Evolutionary conservation across 1,139 yeast species (phyloP).

Genomic region (Petasospora rhodanensis): DNA sequence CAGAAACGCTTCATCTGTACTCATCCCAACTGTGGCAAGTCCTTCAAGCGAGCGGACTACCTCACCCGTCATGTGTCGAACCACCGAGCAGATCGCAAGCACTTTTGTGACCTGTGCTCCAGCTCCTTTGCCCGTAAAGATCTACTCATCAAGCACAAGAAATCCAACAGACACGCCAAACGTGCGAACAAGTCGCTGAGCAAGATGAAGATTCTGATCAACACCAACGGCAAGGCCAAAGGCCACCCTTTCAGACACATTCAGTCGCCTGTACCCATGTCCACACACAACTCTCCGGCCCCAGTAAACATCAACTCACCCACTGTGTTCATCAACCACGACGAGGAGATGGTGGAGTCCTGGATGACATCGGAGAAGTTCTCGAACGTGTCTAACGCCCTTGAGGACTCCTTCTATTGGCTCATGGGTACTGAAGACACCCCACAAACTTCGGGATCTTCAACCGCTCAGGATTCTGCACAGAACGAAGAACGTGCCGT

Average conservation of each 20-base stretch:
- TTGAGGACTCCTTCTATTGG: slow-evolving; percentile 24
- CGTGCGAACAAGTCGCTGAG: background rate
- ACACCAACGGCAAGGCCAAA: slow-evolving; percentile 1
- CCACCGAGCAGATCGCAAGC: slow-evolving; percentile 13
- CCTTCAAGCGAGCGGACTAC: slow-evolving; percentile 19
- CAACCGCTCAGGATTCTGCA: too few relatives aligned
- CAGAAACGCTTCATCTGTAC: slow-evolving; percentile 6
- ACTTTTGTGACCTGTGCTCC: slow-evolving; percentile 10
- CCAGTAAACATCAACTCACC: too few relatives aligned
- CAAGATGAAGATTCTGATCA: slow-evolving; percentile 3
- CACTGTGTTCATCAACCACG: background rate
- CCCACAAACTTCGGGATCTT: background rate
- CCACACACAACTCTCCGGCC: too few relatives aligned
- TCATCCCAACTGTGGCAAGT: slow-evolving; percentile 14
- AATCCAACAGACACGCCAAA: slow-evolving; percentile 9
- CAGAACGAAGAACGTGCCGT: too few relatives aligned
- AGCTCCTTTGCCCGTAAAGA: slow-evolving; percentile 16
- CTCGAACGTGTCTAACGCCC: slow-evolving; percentile 16
- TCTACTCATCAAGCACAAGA: slow-evolving; percentile 14
- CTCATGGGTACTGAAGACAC: slow-evolving; percentile 23
- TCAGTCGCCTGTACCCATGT: too few relatives aligned
- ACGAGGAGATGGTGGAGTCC: background rate
- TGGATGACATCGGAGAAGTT: slow-evolving; percentile 7
- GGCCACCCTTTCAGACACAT: too few relatives aligned
- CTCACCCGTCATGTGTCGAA: slow-evolving; percentile 16